Conservation (phyloP, 129 eudicot genomes). For the Tagetes erecta region DNA sequence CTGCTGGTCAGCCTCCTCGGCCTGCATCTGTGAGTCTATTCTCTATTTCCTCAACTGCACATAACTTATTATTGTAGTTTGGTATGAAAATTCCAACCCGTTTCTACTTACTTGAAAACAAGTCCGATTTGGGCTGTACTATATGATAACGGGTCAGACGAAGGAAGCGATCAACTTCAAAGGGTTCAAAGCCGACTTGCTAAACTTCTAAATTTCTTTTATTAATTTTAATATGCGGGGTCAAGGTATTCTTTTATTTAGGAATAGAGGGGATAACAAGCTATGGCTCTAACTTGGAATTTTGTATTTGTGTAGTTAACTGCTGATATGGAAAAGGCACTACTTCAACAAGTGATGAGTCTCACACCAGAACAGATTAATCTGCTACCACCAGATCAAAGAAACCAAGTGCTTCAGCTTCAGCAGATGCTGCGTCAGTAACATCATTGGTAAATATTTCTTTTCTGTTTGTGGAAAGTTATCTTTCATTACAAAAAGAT, state of each 20-base stretch:
- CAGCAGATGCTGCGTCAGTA: conserved; percentile 89
- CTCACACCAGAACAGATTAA: conserved; percentile 87
- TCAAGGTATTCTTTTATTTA: too few relatives aligned
- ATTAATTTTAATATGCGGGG: too few relatives aligned
- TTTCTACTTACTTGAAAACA: not conserved
- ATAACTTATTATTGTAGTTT: not conserved
- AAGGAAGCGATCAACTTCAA: not conserved
- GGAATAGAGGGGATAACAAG: not conserved
- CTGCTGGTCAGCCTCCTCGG: conserved; percentile 64
- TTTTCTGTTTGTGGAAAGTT: not conserved
- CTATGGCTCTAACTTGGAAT: conserved; percentile 4
- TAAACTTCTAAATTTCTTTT: not conserved
- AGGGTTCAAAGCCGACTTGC: not conserved
- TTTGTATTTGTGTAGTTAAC: conserved; percentile 51
- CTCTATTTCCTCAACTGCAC: not conserved
- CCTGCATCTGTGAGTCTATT: conserved; percentile 45
- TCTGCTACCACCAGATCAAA: conserved; percentile 73
- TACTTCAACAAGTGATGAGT: conserved; percentile 87
- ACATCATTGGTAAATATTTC: conserved; percentile 6
- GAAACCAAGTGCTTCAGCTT: conserved; percentile 84
- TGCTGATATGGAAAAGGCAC: conserved; percentile 68
- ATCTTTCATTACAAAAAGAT: not conserved
- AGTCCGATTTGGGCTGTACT: not conserved
- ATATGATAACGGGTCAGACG: not conserved
- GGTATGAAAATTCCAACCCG: too few relatives aligned